Evolutionary conservation across 2,329 filamentous ascomycete species (phyloP).

Genomic region (Orbilia quercus): DNA sequence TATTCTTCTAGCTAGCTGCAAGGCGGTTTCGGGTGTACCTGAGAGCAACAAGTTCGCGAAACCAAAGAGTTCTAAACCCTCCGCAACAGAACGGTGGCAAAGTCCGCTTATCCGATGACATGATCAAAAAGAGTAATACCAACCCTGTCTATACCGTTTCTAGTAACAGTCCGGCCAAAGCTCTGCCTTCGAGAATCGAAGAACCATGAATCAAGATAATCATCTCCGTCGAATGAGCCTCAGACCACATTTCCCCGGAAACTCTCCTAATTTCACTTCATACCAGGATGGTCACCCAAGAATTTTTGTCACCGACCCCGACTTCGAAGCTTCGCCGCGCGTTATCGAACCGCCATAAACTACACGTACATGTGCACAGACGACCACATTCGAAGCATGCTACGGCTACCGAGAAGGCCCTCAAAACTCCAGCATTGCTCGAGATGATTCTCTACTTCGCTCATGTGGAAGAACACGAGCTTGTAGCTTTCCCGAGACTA

Average conservation of each 20-base stretch:
- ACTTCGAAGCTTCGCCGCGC: not conserved
- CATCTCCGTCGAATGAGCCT: not conserved
- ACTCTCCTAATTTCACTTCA: not conserved
- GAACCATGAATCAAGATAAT: not conserved
- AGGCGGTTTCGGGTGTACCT: not conserved
- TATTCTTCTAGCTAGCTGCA: too few relatives aligned
- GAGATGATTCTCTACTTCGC: constrained; percentile 9
- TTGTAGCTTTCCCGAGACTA: not conserved
- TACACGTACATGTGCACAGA: not conserved
- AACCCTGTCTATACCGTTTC: not conserved
- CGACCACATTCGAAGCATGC: not conserved
- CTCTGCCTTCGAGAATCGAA: not conserved
- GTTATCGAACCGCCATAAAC: not conserved
- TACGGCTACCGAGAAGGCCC: not conserved
- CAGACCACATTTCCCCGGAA: not conserved
- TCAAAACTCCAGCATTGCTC: not conserved
- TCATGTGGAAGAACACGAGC: not conserved
- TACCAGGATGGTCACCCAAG: not conserved
- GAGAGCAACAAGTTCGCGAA: not conserved
- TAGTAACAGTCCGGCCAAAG: not conserved
- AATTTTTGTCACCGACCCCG: not conserved
- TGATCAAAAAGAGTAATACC: not conserved
- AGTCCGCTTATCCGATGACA: not conserved
- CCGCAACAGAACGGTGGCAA: not conserved
- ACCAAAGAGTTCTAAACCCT: not conserved